phyloP scores from a whole-genome alignment of 768 basidiomycete genomes.

The Plicaturopsis crispa region DNA sequence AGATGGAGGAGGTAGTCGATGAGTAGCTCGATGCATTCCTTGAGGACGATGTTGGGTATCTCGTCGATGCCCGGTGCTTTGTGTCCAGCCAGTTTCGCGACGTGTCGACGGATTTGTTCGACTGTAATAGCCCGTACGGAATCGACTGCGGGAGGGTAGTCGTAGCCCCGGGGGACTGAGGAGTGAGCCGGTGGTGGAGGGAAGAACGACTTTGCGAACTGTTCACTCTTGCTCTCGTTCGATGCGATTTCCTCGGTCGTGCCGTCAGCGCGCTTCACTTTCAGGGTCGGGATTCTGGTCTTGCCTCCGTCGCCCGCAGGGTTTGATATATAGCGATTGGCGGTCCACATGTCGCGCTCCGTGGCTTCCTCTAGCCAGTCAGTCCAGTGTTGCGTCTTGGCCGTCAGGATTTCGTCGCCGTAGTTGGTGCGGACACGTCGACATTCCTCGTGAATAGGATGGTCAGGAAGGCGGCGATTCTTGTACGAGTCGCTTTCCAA shows the following conservation, averaged over 20 bases:
- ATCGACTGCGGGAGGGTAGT: slow-evolving; percentile 7
- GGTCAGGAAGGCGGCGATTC: background rate
- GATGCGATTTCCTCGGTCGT: background rate
- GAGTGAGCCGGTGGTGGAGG: slow-evolving; percentile 1
- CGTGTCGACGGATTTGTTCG: slow-evolving; percentile 4
- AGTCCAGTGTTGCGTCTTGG: slow-evolving; percentile 17
- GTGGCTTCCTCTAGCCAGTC: slow-evolving; percentile 12
- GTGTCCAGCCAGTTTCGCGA: slow-evolving; percentile 14
- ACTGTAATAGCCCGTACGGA: background rate
- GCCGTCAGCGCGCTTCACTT: background rate
- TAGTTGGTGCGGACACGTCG: slow-evolving; percentile 6
- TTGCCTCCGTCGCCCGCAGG: background rate
- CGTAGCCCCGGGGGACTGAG: slow-evolving; percentile 7
- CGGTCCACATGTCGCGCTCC: slow-evolving; percentile 12
- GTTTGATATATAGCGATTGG: slow-evolving; percentile 4
- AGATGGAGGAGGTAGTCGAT: slow-evolving; percentile 4
- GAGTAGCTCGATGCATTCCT: slow-evolving; percentile 6
- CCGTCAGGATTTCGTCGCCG: slow-evolving; percentile 3
- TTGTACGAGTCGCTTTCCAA: background rate
- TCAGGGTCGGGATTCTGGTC: slow-evolving; percentile 5
- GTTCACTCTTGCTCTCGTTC: slow-evolving; percentile 11
- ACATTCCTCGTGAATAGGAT: slow-evolving; percentile 8
- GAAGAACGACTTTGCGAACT: slow-evolving; percentile 15
- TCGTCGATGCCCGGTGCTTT: slow-evolving; percentile 20
- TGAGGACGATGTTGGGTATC: slow-evolving; percentile 16